These are phyloP conservation scores for Lyophyllum shimeji DNA, from an alignment of 768 basidiomycete species.

Conservation along the genomic window DNA sequence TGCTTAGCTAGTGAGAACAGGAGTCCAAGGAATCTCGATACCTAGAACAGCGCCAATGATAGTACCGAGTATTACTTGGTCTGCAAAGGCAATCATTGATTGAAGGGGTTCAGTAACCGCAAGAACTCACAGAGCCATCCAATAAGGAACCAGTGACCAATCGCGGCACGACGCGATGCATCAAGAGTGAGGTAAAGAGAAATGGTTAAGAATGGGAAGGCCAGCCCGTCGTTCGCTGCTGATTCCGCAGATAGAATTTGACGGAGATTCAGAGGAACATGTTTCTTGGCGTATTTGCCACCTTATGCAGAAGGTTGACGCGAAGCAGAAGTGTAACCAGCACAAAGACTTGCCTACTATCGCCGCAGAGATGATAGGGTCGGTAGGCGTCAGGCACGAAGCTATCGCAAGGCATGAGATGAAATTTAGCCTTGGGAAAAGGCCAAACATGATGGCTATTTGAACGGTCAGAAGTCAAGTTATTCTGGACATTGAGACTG, in stretches of 20 bases:
- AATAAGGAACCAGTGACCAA: conserved; percentile 84
- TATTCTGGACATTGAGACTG: background rate
- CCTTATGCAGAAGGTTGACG: conserved; percentile 35
- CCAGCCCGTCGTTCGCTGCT: conserved; percentile 94
- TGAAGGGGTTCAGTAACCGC: background rate
- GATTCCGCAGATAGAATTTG: conserved; percentile 86
- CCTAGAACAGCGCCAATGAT: conserved; percentile 55
- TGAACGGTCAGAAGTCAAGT: background rate
- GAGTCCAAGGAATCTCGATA: background rate
- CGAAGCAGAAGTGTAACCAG: background rate
- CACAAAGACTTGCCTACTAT: conserved; percentile 56
- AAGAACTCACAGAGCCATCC: conserved; percentile 72
- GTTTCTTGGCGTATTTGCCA: conserved; percentile 65
- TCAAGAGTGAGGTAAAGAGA: conserved; percentile 86
- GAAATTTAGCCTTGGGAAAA: conserved; percentile 73
- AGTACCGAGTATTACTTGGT: conserved; percentile 79
- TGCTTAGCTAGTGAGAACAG: background rate
- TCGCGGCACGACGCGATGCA: conserved; percentile 53
- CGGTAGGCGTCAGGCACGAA: conserved; percentile 90
- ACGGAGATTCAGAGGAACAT: conserved; percentile 76
- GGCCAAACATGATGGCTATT: conserved; percentile 59
- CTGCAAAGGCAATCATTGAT: conserved; percentile 31
- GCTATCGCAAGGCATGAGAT: conserved; percentile 83
- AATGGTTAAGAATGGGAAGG: conserved; percentile 88
- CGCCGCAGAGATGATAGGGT: conserved; percentile 88